Conservation (phyloP, 2,329 filamentous ascomycete species). For the Aspergillus sp. region DNA sequence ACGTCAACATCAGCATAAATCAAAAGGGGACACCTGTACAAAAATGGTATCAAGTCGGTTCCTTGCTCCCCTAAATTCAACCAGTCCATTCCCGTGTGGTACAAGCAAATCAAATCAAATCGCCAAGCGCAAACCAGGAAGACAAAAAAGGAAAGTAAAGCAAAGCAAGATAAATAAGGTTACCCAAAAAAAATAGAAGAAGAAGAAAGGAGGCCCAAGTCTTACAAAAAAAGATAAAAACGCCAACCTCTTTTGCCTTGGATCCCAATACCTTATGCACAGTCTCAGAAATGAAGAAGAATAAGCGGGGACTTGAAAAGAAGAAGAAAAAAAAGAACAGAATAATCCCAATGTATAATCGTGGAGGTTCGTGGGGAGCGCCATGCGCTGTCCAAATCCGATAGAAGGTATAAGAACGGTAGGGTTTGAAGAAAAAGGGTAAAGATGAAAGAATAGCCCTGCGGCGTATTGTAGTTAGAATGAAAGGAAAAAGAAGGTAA, state of each 20-base stretch:
- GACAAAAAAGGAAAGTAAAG: slow-evolving; percentile 7
- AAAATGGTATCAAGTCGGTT: slow-evolving; percentile 39
- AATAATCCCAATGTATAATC: not conserved
- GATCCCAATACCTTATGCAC: slow-evolving; percentile 15
- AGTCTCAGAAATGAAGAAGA: slow-evolving; percentile 13
- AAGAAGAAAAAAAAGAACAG: not conserved
- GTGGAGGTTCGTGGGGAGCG: not conserved
- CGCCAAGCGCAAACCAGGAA: slow-evolving; percentile 9
- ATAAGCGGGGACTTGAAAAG: not conserved
- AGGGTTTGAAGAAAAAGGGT: not conserved
- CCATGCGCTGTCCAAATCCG: not conserved
- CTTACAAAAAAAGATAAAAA: slow-evolving; percentile 8
- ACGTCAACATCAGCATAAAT: slow-evolving; percentile 12
- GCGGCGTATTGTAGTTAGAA: slow-evolving; percentile 13
- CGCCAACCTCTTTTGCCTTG: slow-evolving; percentile 19
- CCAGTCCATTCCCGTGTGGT: slow-evolving; percentile 13
- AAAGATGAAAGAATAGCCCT: not conserved
- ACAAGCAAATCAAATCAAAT: slow-evolving; percentile 16
- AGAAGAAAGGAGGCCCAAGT: not conserved
- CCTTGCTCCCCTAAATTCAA: not conserved
- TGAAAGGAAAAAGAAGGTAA: not conserved
- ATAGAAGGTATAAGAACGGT: not conserved
- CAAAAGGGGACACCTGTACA: slow-evolving; percentile 31
- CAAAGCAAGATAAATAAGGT: not conserved
- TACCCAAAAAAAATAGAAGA: slow-evolving; percentile 10